These are phyloP conservation scores for Exophiala aquamarina DNA, from an alignment of 2,329 filamentous ascomycete species.

Conservation along the genomic window DNA sequence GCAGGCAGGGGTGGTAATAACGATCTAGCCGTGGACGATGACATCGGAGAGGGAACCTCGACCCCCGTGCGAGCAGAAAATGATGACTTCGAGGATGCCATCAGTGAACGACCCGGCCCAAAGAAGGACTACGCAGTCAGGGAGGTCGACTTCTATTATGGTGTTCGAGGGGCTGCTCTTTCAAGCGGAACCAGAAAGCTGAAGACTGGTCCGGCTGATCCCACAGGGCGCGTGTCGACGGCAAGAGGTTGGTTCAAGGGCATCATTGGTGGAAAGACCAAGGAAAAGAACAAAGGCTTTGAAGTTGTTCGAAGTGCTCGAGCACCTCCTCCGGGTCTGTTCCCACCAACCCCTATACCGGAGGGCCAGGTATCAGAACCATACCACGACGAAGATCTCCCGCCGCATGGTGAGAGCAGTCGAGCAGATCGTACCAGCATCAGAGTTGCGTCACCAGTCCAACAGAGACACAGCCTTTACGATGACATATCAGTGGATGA, in stretches of 20 bases:
- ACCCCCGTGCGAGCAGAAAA: conserved; percentile 37
- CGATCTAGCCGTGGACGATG: conserved; percentile 50
- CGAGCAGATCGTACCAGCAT: conserved; percentile 8
- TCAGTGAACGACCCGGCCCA: conserved; percentile 45
- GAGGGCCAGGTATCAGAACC: conserved; percentile 61
- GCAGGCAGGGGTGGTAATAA: background rate
- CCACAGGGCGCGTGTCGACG: conserved; percentile 84
- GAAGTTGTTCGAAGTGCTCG: conserved; percentile 90
- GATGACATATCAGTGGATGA: conserved; percentile 12
- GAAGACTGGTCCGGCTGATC: conserved; percentile 92
- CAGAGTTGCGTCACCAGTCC: conserved; percentile 8
- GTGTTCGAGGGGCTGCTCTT: conserved; percentile 82
- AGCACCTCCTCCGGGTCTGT: conserved; percentile 73
- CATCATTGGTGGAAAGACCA: conserved; percentile 78
- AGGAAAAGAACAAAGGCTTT: conserved; percentile 94
- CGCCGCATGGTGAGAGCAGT: conserved; percentile 21
- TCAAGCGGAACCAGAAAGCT: conserved; percentile 81
- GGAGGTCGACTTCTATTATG: conserved; percentile 96
- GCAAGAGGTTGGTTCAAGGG: conserved; percentile 86
- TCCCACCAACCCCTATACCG: conserved; percentile 38
- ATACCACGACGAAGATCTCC: conserved; percentile 53
- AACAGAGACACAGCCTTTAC: conserved; percentile 10
- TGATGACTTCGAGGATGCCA: conserved; percentile 34
- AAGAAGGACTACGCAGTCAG: conserved; percentile 75
- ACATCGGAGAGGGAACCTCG: conserved; percentile 30